Conservation (phyloP, 2,329 filamentous ascomycete genomes). For the Pseudogymnoascus sp. region DNA sequence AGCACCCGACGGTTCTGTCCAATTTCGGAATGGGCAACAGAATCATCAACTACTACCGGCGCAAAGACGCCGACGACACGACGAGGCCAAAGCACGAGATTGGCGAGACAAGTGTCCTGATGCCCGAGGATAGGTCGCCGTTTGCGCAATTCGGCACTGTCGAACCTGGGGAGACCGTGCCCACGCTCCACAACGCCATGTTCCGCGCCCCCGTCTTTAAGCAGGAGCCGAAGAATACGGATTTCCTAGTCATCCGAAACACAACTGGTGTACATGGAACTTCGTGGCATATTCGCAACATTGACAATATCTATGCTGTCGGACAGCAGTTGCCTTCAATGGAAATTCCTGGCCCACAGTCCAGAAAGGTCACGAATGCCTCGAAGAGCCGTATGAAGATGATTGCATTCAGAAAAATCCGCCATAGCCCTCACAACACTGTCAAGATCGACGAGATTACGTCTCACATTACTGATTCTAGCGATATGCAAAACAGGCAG, state of each 20-base stretch:
- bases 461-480: constrained; percentile 83
- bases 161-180: constrained; percentile 80
- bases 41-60: constrained; percentile 92
- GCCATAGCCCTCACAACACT: constrained; percentile 61
- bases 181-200: constrained; percentile 91
- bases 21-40: constrained; percentile 97
- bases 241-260: constrained; percentile 81
- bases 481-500: constrained; percentile 89
- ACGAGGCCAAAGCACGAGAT: constrained; percentile 53
- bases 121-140: constrained; percentile 90
- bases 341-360: constrained; percentile 89
- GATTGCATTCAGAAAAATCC: constrained; percentile 83
- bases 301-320: constrained; percentile 84
- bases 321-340: constrained; percentile 89
- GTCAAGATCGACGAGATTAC: constrained; percentile 79
- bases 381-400: constrained; percentile 95
- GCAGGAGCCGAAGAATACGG: constrained; percentile 66
- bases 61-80: constrained; percentile 59
- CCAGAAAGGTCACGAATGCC: constrained; percentile 91
- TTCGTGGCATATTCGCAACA: constrained; percentile 75
- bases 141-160: constrained; percentile 94
- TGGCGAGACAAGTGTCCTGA: constrained; percentile 78
- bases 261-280: constrained; percentile 72
- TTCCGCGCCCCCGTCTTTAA: constrained; percentile 90
- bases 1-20: constrained; percentile 82